Evolutionary conservation across 805 yeast genomes (phyloP), one percentile per base, ranked within the genome.

Genomic region (Cyberlindnera mycetangii): DNA sequence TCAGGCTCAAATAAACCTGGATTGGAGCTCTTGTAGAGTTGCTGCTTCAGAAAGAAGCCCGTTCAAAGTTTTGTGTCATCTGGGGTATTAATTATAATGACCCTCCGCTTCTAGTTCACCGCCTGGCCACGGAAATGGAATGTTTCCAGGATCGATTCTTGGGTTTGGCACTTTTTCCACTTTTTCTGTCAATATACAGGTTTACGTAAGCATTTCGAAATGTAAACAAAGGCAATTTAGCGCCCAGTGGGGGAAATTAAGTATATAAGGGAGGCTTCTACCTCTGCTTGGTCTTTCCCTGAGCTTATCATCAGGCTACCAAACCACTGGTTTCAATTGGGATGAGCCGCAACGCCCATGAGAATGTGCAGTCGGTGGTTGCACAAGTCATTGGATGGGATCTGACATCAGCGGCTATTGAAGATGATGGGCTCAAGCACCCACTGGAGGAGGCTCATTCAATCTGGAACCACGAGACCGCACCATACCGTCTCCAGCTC

Each of bases 361-460:
- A 21, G 25, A 39, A 15, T 20, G 10, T 43, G 32, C 31, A 39
- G 14, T 42, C 47, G 3, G 50, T 46, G 19, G 47, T 46, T 7
- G 50, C 50, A 3, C 27, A 32, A 10, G 44, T 46, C 17, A 38
- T 46, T 20, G 50, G 50, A 28, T 46, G 50, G 50, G 47, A 42
- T 18, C 42, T 32, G 42, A 46, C 47, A 15, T 32, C 4, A 19
- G 44, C 20, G 24, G 42, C 37, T 7, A 16, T 39, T 5, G 39
- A 15, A 8, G 42, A 36, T n/a, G 21, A 36, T 14, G 44, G 46
- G 15, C 39, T 37, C 33, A 39, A 17, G 24, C 43, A 41, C 32
- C 49, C 49, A 5, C 31, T 41, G 37, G 49, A 45, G 37, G 43
- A 41, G 37, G 25, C 22, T 10, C 25, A 45, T 4, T 32, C 43